phyloP scores from a whole-genome alignment of 306 rosid genomes.

The Cajanus cajan region DNA sequence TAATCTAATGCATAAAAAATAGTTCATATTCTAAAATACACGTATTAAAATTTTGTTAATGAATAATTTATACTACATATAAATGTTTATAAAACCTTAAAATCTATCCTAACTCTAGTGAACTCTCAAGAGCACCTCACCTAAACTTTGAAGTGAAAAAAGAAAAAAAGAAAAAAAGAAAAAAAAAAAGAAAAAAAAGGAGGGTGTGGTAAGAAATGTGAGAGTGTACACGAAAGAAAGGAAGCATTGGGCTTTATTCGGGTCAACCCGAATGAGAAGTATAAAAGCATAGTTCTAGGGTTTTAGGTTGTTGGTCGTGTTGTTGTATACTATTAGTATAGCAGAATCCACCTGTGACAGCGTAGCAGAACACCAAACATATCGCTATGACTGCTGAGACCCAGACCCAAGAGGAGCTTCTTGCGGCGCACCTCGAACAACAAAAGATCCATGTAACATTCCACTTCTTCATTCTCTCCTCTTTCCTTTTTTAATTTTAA shows the following conservation, averaged over 20 bases:
- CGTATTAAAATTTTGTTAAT: no score
- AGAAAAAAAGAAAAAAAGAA: no score
- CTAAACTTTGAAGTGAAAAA: no score
- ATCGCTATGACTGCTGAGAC: slow-evolving; percentile 43
- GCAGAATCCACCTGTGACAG: background rate
- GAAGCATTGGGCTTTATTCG: slow-evolving; percentile 6
- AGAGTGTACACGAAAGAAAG: background rate
- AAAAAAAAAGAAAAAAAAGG: no score
- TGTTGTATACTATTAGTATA: background rate
- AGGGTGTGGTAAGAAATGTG: background rate
- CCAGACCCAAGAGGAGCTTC: slow-evolving; percentile 48
- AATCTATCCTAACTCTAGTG: no score
- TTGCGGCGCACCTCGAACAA: slow-evolving; percentile 42
- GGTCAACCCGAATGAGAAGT: slow-evolving; percentile 27
- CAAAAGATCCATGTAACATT: slow-evolving; percentile 45
- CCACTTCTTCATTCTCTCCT: background rate
- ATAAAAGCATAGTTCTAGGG: slow-evolving; percentile 35
- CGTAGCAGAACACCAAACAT: background rate
- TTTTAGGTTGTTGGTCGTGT: slow-evolving; percentile 18
- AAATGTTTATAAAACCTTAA: no score
- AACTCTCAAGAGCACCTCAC: no score
- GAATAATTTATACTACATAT: no score
- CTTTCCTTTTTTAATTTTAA: background rate
- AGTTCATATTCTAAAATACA: no score
- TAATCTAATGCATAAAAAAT: no score